Evolutionary conservation across 805 yeast species (phyloP).

Genomic region (Hyphopichia homilentoma): DNA sequence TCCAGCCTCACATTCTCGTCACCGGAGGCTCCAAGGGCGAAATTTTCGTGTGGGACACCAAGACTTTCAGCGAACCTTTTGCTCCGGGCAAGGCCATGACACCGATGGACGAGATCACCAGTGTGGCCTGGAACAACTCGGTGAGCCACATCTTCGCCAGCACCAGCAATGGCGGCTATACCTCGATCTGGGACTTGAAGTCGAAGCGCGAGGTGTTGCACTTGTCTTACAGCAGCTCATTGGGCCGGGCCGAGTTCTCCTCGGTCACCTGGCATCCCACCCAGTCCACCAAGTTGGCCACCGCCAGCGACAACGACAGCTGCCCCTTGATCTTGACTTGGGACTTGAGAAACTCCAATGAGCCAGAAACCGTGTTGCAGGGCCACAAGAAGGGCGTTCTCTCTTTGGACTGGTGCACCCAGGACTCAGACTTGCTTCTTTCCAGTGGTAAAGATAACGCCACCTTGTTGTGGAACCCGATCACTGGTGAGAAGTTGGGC

Average conservation of each 20-base stretch:
- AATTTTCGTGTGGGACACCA: constrained; percentile 85
- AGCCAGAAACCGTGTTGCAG: constrained; percentile 71
- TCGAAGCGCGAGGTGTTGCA: constrained; percentile 86
- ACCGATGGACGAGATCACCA: constrained; percentile 74
- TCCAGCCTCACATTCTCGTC: constrained; percentile 67
- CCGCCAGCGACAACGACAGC: constrained; percentile 80
- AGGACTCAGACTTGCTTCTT: constrained; percentile 72
- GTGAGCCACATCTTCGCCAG: constrained; percentile 86
- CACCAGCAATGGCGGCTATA: constrained; percentile 79
- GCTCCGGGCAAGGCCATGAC: constrained; percentile 77
- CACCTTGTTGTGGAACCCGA: constrained; percentile 88
- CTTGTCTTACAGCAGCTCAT: constrained; percentile 61
- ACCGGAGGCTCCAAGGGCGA: constrained; percentile 91
- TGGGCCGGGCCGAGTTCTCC: constrained; percentile 62
- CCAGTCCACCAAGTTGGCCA: constrained; percentile 78
- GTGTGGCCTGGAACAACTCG: constrained; percentile 84
- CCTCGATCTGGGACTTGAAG: constrained; percentile 92
- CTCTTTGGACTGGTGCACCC: constrained; percentile 89
- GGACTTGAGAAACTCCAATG: constrained; percentile 92
- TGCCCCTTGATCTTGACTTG: constrained; percentile 81
- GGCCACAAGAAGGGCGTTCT: constrained; percentile 89
- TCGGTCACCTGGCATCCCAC: constrained; percentile 94
- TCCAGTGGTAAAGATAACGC: constrained; percentile 93
- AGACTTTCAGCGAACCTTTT: constrained; percentile 52
- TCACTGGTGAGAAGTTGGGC: constrained; percentile 65